A percentile compares a stretch with the other conserved stretches of the same genome.
phyloP scores from a whole-genome alignment of 768 basidiomycete species.

The Leccinum variicolor region DNA sequence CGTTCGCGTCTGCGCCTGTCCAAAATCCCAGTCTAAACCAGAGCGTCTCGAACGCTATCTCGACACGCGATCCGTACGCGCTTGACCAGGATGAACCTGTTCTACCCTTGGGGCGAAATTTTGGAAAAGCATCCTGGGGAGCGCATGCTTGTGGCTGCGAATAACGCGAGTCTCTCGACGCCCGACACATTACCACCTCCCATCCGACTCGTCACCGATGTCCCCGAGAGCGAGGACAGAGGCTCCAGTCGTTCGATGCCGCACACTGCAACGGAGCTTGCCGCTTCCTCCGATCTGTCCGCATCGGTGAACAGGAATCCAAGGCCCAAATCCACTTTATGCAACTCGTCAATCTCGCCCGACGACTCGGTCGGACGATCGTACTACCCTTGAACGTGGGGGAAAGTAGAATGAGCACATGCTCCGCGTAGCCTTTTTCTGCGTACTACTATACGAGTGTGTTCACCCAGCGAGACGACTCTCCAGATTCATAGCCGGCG shows the following conservation, averaged over 20 bases:
- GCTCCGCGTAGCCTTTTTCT: conserved; percentile 46
- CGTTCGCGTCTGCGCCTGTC: not conserved
- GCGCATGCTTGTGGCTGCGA: not conserved
- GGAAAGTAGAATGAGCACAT: conserved; percentile 50
- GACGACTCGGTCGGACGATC: conserved; percentile 49
- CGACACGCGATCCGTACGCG: not conserved
- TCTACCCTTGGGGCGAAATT: not conserved
- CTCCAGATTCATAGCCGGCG: conserved; percentile 12
- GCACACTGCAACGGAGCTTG: conserved; percentile 30
- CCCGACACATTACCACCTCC: conserved; percentile 30
- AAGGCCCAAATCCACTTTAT: conserved; percentile 53
- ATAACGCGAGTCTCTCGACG: not conserved
- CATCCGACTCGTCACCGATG: conserved; percentile 24
- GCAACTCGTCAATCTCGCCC: conserved; percentile 42
- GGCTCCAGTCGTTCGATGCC: conserved; percentile 13
- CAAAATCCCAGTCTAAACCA: not conserved
- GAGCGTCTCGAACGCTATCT: not conserved
- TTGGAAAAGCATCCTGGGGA: not conserved
- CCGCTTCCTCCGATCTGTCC: conserved; percentile 47
- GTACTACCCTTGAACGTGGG: conserved; percentile 63
- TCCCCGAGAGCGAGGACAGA: not conserved
- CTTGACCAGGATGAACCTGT: not conserved
- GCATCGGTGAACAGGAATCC: conserved; percentile 57
- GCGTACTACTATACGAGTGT: conserved; percentile 45
- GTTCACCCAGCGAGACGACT: not conserved